phyloP scores from a whole-genome alignment of 306 rosid genomes.

The Lathyrus aphaca region DNA sequence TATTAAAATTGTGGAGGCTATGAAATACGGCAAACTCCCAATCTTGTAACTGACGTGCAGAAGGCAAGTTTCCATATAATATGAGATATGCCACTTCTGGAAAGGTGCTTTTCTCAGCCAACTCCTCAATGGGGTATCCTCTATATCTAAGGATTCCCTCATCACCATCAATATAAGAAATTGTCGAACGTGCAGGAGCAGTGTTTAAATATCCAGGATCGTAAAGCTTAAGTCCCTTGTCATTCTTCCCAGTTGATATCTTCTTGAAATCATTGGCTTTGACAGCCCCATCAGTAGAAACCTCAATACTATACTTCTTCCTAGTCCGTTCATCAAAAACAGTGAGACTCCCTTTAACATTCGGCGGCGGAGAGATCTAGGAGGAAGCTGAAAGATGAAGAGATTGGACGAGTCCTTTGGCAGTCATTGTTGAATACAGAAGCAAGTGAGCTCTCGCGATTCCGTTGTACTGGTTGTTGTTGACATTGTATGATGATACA shows the following conservation, averaged over 20 bases:
- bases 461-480: slow-evolving; percentile 36
- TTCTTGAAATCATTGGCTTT: slow-evolving; percentile 78
- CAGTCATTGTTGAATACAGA: slow-evolving; percentile 40
- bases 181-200: slow-evolving; percentile 81
- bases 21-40: slow-evolving; percentile 88
- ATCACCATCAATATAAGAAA: slow-evolving; percentile 87
- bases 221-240: slow-evolving; percentile 86
- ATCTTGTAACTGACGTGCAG: slow-evolving; percentile 65
- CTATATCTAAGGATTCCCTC: slow-evolving; percentile 89
- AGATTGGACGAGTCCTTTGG: slow-evolving; percentile 37
- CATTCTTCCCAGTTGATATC: slow-evolving; percentile 70
- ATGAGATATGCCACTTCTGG: slow-evolving; percentile 86
- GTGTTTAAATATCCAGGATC: slow-evolving; percentile 94
- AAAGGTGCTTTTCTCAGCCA: slow-evolving; percentile 81
- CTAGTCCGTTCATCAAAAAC: slow-evolving; percentile 80
- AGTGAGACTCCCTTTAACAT: slow-evolving; percentile 60
- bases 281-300: slow-evolving; percentile 72
- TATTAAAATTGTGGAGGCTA: no score
- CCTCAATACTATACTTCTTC: slow-evolving; percentile 55
- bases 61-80: slow-evolving; percentile 92
- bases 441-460: slow-evolving; percentile 53
- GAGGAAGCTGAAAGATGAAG: slow-evolving; percentile 46
- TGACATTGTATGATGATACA: slow-evolving; percentile 41
- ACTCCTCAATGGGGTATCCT: slow-evolving; percentile 86
- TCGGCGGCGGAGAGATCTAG: slow-evolving; percentile 49